Evolutionary conservation across 2,329 filamentous ascomycete genomes (phyloP).

Genomic region (Cercospora sojina): DNA sequence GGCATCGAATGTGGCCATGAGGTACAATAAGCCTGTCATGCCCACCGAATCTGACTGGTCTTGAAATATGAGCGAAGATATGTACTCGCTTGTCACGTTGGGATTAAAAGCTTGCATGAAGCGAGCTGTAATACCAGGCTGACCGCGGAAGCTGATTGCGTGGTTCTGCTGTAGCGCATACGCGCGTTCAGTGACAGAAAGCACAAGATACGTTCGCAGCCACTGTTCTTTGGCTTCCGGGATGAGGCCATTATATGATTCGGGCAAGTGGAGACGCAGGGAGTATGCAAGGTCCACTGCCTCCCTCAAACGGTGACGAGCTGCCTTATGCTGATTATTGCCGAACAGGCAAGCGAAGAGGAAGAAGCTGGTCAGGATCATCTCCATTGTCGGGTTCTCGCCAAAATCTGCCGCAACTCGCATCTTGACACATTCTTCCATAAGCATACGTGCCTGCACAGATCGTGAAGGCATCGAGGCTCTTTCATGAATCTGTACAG

Average conservation of each 20-base stretch:
- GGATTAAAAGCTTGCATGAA: slow-evolving; percentile 45
- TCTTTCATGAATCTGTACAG: slow-evolving; percentile 46
- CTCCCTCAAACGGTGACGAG: slow-evolving; percentile 33
- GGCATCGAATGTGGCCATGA: slow-evolving; percentile 48
- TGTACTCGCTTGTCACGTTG: slow-evolving; percentile 33
- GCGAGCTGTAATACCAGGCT: slow-evolving; percentile 42
- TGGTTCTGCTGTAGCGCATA: slow-evolving; percentile 47
- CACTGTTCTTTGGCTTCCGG: slow-evolving; percentile 43
- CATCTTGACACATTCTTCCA: slow-evolving; percentile 47
- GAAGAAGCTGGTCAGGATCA: slow-evolving; percentile 36
- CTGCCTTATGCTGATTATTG: slow-evolving; percentile 31
- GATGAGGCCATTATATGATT: slow-evolving; percentile 40
- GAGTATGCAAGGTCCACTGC: slow-evolving; percentile 44
- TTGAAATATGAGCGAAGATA: slow-evolving; percentile 44
- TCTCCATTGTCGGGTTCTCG: slow-evolving; percentile 33
- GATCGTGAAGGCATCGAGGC: slow-evolving; percentile 31
- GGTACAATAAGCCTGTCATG: slow-evolving; percentile 45
- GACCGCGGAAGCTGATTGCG: slow-evolving; percentile 45
- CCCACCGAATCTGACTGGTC: slow-evolving; percentile 44
- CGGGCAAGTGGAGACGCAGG: slow-evolving; percentile 43
- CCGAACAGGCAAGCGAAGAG: slow-evolving; percentile 36
- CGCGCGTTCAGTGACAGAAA: slow-evolving; percentile 39
- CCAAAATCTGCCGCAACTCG: slow-evolving; percentile 43
- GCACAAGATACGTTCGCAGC: slow-evolving; percentile 42
- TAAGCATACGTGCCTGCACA: slow-evolving; percentile 44